Evolutionary conservation across 495 filamentous ascomycete genomes (phyloP).

Genomic region (Lasiosphaeriaceae sp.): DNA sequence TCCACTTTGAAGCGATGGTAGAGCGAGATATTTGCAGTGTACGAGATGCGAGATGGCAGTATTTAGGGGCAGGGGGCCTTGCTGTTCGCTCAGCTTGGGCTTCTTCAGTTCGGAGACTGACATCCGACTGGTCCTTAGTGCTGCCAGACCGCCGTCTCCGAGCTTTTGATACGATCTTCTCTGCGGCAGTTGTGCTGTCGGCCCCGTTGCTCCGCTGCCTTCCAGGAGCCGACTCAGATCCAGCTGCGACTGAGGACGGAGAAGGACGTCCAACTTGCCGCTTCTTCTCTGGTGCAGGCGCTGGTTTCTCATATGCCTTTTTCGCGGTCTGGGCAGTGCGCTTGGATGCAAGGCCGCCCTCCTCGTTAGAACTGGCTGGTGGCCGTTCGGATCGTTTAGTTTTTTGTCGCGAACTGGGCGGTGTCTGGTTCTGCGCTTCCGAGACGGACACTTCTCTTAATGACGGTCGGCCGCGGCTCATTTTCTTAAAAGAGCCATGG

Average conservation of each 20-base stretch:
- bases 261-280: neutral
- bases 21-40: conserved; percentile 38
- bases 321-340: neutral
- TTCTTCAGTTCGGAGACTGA: neutral
- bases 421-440: conserved; percentile 19
- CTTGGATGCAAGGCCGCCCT: neutral
- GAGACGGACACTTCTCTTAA: conserved; percentile 23
- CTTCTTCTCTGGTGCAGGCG: neutral
- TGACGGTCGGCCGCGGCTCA: conserved; percentile 15
- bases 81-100: neutral
- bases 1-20: conserved; percentile 44
- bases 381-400: neutral
- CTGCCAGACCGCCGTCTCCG: neutral
- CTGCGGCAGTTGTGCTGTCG: neutral
- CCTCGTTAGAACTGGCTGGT: neutral
- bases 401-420: neutral
- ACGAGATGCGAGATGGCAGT: conserved; percentile 37
- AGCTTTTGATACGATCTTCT: neutral
- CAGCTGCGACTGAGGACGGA: neutral
- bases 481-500: neutral
- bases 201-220: neutral
- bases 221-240: neutral
- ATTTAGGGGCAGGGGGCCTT: conserved; percentile 13
- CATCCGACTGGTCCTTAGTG: neutral
- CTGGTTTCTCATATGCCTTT: neutral